Base-by-base conservation (phyloP, 306 rosid species). In the Trifolium dubium region DNA sequence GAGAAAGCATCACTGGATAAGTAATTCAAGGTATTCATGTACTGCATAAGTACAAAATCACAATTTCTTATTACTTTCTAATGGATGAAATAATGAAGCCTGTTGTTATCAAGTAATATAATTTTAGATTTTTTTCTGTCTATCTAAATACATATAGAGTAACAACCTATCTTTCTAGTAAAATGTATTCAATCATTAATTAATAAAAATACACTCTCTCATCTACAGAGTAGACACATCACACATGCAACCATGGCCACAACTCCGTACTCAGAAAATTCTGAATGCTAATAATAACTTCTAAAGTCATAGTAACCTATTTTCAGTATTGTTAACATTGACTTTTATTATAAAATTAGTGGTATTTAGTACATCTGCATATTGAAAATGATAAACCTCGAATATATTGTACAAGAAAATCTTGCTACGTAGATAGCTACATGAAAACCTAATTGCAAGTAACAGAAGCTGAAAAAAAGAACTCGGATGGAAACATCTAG, bases 21-120 rank as follows among this genome's bases (percentile, higher is more conserved):
- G 90, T 95, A 95, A 79, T 83, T 95, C 88, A 95, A 80, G 73
- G 98, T 92, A 86, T 95, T 95, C 88, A 76, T 88, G 88, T 87
- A 88, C 99, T 95, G 90, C 90, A 86, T 43, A 79, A 75, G 81
- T 70, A 59, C 75, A 74, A 81, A 54, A 82, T 64, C 67, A 79
- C 65, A 64, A 71, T 43, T 67, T 67, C 50, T 70, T 37, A 80
- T 74, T 61, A 77, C 40, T 64, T 74, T 60, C 71, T 71, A 66
- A 51, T 10, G 14, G 77, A 60, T 60, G 47, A 78, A 74, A 67
- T 47, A 70, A 59, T 58, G 65, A 50, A 44, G 67, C 74, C 71
- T 11, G 11, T 18, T 12, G 37, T 69, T 46, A n/a, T 23, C 15
- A 59, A 73, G 49, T 40, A 18, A 51, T 28, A 30, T 67, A 69